Percentiles rank a stretch among this genome's conserved stretches.
Evolutionary conservation across 148 eudicot genomes (phyloP).

Genomic region (Vaccinium myrtillus): DNA sequence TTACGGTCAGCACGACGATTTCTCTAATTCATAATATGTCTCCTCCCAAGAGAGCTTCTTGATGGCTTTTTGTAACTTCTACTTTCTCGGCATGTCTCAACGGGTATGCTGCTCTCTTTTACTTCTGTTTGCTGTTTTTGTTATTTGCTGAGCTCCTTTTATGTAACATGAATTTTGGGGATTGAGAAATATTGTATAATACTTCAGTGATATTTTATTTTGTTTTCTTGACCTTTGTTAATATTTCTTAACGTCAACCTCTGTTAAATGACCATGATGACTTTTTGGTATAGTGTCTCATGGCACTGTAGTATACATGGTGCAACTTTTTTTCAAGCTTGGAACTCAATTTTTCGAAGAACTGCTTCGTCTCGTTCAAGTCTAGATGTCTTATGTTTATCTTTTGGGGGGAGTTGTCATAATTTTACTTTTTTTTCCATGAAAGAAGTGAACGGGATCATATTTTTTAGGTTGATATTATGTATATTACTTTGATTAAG

Average conservation of each 20-base stretch:
- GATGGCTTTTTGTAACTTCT: constrained; percentile 20
- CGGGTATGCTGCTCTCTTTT: constrained; percentile 3
- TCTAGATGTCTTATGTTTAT: too few relatives aligned
- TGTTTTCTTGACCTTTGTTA: neutral
- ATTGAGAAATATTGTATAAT: neutral
- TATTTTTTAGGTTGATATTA: neutral
- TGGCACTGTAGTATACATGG: too few relatives aligned
- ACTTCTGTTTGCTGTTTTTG: neutral
- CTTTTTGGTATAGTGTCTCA: neutral
- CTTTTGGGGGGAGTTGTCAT: neutral
- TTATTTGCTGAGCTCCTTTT: neutral
- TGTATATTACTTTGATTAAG: neutral
- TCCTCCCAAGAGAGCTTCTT: constrained; percentile 58
- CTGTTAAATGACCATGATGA: neutral
- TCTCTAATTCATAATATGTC: constrained; percentile 62
- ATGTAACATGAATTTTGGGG: neutral
- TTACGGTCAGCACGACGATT: constrained; percentile 38
- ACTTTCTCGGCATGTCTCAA: neutral
- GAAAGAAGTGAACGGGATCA: neutral
- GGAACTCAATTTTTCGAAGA: too few relatives aligned
- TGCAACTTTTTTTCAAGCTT: too few relatives aligned
- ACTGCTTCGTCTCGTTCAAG: too few relatives aligned
- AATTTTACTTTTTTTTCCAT: neutral
- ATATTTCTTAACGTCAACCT: neutral
- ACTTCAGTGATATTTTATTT: neutral